Evolutionary conservation across 345 rosid species (phyloP).

Genomic region (Sisymbrium irio): DNA sequence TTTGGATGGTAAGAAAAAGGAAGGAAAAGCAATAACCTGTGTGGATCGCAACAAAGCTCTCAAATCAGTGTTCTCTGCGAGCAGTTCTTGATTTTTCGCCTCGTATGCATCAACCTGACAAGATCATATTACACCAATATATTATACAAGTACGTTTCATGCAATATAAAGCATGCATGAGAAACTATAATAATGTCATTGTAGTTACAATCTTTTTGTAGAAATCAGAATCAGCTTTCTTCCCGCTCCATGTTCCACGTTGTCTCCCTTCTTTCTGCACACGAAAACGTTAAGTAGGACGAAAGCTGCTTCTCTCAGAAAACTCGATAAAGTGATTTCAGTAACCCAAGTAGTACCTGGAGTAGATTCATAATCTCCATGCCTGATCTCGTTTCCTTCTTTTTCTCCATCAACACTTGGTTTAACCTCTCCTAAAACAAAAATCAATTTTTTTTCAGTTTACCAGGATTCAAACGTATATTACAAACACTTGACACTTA

Average conservation of each 20-base stretch:
- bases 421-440: conserved; percentile 78
- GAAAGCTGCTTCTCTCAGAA: background rate
- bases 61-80: conserved; percentile 84
- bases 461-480: background rate
- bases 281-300: background rate
- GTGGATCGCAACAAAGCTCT: conserved; percentile 88
- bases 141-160: background rate
- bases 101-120: conserved; percentile 94
- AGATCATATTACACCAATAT: background rate
- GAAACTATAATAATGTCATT: conserved; percentile 10
- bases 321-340: background rate
- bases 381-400: conserved; percentile 96
- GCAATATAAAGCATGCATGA: background rate
- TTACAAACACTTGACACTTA: background rate
- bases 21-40: conserved; percentile 49
- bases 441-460: background rate
- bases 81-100: conserved; percentile 83
- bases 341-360: conserved; percentile 53
- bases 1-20: background rate
- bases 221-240: conserved; percentile 92
- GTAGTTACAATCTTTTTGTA: conserved; percentile 82
- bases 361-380: conserved; percentile 99
- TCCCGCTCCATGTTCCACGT: conserved; percentile 99
- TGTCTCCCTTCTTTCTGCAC: conserved; percentile 96
- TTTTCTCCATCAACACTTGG: conserved; percentile 98